A percentile compares a stretch with the other conserved stretches of the same genome.
Evolutionary conservation across 2,329 filamentous ascomycete species (phyloP).

Genomic region (Nigrograna mackinnonii): DNA sequence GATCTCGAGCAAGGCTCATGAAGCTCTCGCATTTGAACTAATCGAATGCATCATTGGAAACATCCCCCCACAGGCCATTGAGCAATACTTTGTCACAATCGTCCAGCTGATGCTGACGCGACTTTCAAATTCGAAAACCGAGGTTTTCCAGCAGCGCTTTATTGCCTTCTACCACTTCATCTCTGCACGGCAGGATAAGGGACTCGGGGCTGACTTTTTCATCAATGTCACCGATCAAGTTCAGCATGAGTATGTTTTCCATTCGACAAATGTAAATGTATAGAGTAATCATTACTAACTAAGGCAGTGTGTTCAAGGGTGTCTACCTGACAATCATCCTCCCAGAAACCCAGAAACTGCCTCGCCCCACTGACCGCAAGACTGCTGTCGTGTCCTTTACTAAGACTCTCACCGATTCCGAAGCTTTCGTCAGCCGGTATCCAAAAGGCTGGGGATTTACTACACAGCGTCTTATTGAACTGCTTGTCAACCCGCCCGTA

Average conservation of each 20-base stretch:
- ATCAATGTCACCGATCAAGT: constrained; percentile 81
- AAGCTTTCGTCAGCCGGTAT: constrained; percentile 75
- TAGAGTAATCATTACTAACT: constrained; percentile 16
- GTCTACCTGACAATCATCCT: constrained; percentile 89
- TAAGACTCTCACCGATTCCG: constrained; percentile 85
- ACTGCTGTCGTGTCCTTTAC: constrained; percentile 90
- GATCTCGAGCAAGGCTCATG: constrained; percentile 78
- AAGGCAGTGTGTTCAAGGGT: constrained; percentile 74
- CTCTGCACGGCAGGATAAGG: constrained; percentile 75
- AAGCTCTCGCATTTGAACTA: constrained; percentile 85
- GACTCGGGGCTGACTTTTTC: constrained; percentile 92
- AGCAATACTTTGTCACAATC: constrained; percentile 78
- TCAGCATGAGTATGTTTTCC: constrained; percentile 62
- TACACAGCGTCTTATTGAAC: constrained; percentile 83
- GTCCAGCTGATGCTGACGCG: constrained; percentile 80
- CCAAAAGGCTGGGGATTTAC: constrained; percentile 84
- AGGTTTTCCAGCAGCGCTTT: constrained; percentile 84
- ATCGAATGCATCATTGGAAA: constrained; percentile 77
- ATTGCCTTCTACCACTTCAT: constrained; percentile 94
- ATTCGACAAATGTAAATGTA: neutral
- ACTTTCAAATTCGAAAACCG: constrained; percentile 73
- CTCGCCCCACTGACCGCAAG: constrained; percentile 88
- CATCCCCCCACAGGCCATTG: constrained; percentile 73
- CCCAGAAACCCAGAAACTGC: constrained; percentile 84
- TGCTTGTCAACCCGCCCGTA: constrained; percentile 87